Percentiles rank a stretch among this genome's conserved stretches.
Evolutionary conservation across 73 alveolate species (phyloP).

Genomic region (Paraurostyla sp.): DNA sequence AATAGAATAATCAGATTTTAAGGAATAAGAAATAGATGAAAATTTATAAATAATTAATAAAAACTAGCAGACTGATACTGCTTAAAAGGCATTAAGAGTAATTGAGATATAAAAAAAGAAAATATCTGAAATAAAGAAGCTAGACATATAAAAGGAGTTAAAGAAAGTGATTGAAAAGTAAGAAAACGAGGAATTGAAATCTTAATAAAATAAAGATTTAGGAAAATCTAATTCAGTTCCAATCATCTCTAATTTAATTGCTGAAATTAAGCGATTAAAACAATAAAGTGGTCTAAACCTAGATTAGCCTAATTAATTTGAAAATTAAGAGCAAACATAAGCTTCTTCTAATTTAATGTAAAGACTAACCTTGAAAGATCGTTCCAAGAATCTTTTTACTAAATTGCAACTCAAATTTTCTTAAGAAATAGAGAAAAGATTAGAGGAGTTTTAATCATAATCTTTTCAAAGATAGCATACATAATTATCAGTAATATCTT

Average conservation of each 20-base stretch:
- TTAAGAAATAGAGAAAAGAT: not conserved
- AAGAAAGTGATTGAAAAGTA: no score
- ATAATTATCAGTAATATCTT: not conserved
- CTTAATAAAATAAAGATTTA: no score
- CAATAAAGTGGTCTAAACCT: not conserved
- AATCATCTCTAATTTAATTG: no score
- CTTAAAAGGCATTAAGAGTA: no score
- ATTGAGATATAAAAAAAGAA: no score
- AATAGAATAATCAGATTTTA: not conserved
- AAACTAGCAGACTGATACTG: not conserved
- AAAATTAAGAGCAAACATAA: not conserved
- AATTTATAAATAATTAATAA: not conserved
- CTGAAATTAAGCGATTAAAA: not conserved
- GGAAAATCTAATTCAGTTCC: no score
- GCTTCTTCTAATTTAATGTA: not conserved
- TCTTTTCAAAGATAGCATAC: not conserved
- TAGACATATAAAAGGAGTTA: no score
- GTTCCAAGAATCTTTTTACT: not conserved
- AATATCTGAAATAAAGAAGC: no score
- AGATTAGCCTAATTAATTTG: no score
- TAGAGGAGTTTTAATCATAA: not conserved
- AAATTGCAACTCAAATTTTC: constrained; percentile 7
- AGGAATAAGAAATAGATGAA: not conserved
- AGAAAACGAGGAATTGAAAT: no score
- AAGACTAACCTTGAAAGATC: not conserved